Base-by-base conservation (phyloP, 1,139 yeast species). In the Candida dubliniensis region DNA sequence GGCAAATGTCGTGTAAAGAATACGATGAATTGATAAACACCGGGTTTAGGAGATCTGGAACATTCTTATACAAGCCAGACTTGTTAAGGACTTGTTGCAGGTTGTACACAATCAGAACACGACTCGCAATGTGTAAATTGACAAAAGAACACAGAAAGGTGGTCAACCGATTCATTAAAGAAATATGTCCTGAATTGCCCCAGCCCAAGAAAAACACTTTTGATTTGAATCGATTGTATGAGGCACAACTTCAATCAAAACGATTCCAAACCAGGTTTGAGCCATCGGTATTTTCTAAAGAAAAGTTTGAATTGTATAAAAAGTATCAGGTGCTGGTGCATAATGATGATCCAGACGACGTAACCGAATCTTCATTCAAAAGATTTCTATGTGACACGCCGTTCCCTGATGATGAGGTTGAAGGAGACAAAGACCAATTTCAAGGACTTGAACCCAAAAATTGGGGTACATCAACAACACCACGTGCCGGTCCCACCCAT, bases 21-120 rank as follows among this genome's bases (percentile, higher is more conserved):
- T 89, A 89, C 56, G 91, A 87, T 53, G 59, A 58, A 30, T 60
- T 87, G 50, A 78, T 90, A 49, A 84, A 87, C 54, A 67, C 73
- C 53, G 96, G 96, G 2, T 89, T 78, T 59, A 78, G 96, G 59
- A 67, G 98, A 42, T 84, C 95, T 29, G 97, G 97, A 0, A 59
- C 62, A 1, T 87, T 81, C 52, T 54, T 88, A 6, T 90, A 90
- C 59, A 85, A 84, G 56, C 82, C 87, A 0, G 96, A 91, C 60
- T 63, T 81, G 49, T 59, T 84, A 30, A 63, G 89, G 31, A 79
- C 80, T 34, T 91, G 98, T 58, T 91, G 98, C 57, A 75, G 93
- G n/a, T 74, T 82, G 59, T 88, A 81, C 58, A 86, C 96, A 0
- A 87, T 90, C 26, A 64, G 97, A 42, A 82, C 96, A 0, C 72